A percentile compares a stretch with the other conserved stretches of the same genome.
Evolutionary conservation across 2,329 filamentous ascomycete genomes (phyloP).

Genomic region (Nemania bipapillata): DNA sequence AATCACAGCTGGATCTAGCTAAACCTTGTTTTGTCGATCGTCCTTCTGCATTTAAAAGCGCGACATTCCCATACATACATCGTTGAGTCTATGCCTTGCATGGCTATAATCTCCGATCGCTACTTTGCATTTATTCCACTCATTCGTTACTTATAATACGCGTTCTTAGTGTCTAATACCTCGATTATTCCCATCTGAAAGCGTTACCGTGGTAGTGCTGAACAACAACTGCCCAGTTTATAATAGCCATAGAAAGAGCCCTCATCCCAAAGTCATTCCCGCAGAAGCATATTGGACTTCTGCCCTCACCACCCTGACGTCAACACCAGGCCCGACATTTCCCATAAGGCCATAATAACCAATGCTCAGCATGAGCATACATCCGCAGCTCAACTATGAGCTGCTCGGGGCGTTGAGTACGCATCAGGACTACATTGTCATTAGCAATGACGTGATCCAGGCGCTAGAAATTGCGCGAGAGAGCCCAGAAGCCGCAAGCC

Average conservation of each 20-base stretch:
- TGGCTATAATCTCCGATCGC: background rate
- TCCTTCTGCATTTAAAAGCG: background rate
- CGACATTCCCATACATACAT: background rate
- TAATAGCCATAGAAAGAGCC: background rate
- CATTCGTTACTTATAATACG: background rate
- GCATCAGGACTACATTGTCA: conserved; percentile 14
- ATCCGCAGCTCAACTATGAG: conserved; percentile 5
- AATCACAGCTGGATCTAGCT: background rate
- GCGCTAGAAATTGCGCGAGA: conserved; percentile 82
- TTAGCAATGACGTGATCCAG: conserved; percentile 65
- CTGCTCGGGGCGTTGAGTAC: background rate
- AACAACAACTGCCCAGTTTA: background rate
- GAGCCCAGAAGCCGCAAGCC: conserved; percentile 71
- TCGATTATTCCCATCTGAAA: background rate
- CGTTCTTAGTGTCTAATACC: background rate
- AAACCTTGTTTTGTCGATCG: no score
- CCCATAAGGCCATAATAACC: conserved; percentile 27
- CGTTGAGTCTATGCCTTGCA: background rate
- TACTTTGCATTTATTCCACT: background rate
- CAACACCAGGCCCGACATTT: conserved; percentile 27
- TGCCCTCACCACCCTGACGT: conserved; percentile 29
- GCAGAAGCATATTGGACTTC: conserved; percentile 4
- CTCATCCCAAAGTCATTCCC: background rate
- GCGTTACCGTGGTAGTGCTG: background rate
- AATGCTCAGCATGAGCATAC: conserved; percentile 38